Percentiles rank a stretch among this genome's conserved stretches.
phyloP scores from a whole-genome alignment of 306 rosid genomes.

The Boehmeria nivea region DNA sequence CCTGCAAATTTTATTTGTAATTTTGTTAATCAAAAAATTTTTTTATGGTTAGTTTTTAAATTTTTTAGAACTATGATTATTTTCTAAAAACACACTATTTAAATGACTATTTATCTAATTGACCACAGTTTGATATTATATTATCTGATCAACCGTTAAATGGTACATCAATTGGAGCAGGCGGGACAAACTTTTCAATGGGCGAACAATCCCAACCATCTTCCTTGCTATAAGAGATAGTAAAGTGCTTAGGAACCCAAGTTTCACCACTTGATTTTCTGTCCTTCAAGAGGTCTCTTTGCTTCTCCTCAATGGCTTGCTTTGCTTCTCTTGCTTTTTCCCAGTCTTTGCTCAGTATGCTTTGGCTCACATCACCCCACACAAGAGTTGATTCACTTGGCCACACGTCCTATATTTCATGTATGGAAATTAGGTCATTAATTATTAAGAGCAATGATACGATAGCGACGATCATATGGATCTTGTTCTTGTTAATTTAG shows the following conservation, averaged over 20 bases:
- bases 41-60: too few relatives aligned
- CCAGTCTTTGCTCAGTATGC: slow-evolving; percentile 65
- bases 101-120: too few relatives aligned
- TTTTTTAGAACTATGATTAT: too few relatives aligned
- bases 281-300: slow-evolving; percentile 49
- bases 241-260: slow-evolving; percentile 76
- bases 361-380: slow-evolving; percentile 67
- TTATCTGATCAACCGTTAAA: neutral
- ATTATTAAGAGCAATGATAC: too few relatives aligned
- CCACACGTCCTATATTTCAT: slow-evolving; percentile 41
- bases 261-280: slow-evolving; percentile 49
- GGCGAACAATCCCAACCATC: slow-evolving; percentile 76
- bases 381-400: slow-evolving; percentile 64
- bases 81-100: too few relatives aligned
- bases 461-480: too few relatives aligned
- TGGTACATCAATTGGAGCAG: slow-evolving; percentile 52
- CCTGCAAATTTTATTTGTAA: too few relatives aligned
- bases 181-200: slow-evolving; percentile 41
- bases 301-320: slow-evolving; percentile 63
- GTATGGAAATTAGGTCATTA: too few relatives aligned
- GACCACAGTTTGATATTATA: too few relatives aligned
- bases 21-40: too few relatives aligned
- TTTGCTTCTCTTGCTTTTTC: slow-evolving; percentile 76
- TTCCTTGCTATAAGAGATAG: slow-evolving; percentile 47
- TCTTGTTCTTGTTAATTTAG: too few relatives aligned